Percentiles rank a stretch among this genome's conserved stretches.
These are phyloP conservation scores for Verticillium nonalfalfae DNA, from an alignment of 2,329 filamentous ascomycete species.

Conservation along the genomic window DNA sequence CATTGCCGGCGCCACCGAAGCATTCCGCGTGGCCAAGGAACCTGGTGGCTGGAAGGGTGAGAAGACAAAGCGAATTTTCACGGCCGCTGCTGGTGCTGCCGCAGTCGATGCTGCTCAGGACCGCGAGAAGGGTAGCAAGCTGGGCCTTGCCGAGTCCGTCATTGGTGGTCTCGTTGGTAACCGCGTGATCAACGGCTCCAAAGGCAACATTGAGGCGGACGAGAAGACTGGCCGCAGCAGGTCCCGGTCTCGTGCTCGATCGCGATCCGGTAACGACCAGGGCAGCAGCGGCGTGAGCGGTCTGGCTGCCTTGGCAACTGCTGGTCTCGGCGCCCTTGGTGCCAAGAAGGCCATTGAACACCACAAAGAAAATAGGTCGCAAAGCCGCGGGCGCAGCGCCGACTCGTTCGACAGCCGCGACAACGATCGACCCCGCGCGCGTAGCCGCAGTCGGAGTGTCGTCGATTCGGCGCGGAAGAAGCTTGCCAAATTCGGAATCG, in stretches of 20 bases:
- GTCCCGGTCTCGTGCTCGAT: conserved; percentile 61
- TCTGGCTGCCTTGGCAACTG: conserved; percentile 57
- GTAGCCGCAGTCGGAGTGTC: conserved; percentile 58
- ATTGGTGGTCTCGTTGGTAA: conserved; percentile 84
- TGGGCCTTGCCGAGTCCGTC: conserved; percentile 79
- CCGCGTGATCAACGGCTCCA: conserved; percentile 75
- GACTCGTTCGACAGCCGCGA: conserved; percentile 37
- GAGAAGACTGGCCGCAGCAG: conserved; percentile 56
- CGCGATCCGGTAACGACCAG: conserved; percentile 34
- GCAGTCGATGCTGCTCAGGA: conserved; percentile 76
- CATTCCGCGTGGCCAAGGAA: conserved; percentile 83
- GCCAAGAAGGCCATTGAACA: conserved; percentile 52
- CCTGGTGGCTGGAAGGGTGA: conserved; percentile 85
- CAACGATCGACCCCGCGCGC: conserved; percentile 13
- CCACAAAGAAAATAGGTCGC: conserved; percentile 33
- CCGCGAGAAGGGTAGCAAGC: conserved; percentile 68
- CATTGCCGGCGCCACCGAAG: conserved; percentile 84
- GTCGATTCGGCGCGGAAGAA: conserved; percentile 56
- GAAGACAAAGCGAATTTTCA: conserved; percentile 87
- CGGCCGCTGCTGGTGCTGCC: conserved; percentile 78
- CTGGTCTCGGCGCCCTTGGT: conserved; percentile 53
- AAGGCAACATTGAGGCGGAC: conserved; percentile 59
- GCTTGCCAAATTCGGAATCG: conserved; percentile 55
- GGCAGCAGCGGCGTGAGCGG: conserved; percentile 39
- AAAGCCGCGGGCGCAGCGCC: conserved; percentile 44